These are phyloP conservation scores for Fusarium sp. DNA, from an alignment of 2,329 filamentous ascomycete genomes.

Conservation along the genomic window DNA sequence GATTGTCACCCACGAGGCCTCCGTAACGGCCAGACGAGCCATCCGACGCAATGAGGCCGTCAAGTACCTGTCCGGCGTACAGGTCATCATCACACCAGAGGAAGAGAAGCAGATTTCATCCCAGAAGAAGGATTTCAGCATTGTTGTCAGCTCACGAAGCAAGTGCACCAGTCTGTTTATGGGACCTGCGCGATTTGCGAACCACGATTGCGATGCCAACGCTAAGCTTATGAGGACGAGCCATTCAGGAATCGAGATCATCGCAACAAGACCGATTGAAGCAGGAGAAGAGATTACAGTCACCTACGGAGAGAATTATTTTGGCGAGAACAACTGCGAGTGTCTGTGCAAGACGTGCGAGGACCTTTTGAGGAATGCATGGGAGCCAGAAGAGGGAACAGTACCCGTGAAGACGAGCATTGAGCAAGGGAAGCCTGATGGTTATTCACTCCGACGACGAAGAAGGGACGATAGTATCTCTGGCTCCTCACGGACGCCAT, in stretches of 20 bases:
- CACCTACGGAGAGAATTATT: conserved; percentile 95
- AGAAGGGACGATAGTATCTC: conserved; percentile 66
- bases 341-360: conserved; percentile 95
- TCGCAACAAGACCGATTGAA: conserved; percentile 85
- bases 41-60: conserved; percentile 88
- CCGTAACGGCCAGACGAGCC: conserved; percentile 82
- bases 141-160: conserved; percentile 93
- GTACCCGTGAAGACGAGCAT: conserved; percentile 66
- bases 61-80: conserved; percentile 91
- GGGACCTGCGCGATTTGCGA: conserved; percentile 94
- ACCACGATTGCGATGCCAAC: conserved; percentile 97
- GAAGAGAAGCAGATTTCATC: conserved; percentile 87
- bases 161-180: conserved; percentile 94
- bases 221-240: conserved; percentile 88
- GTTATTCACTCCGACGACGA: conserved; percentile 71
- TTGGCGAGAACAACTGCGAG: conserved; percentile 94
- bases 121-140: conserved; percentile 94
- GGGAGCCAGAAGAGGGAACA: conserved; percentile 72
- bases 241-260: conserved; percentile 89
- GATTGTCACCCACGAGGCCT: conserved; percentile 89
- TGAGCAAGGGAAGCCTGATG: conserved; percentile 64
- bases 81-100: conserved; percentile 92
- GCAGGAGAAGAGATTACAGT: conserved; percentile 96
- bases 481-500: conserved; percentile 69
- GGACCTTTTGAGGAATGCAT: conserved; percentile 81